Evolutionary conservation across 345 rosid genomes (phyloP).

Genomic region (Brassica rapa): DNA sequence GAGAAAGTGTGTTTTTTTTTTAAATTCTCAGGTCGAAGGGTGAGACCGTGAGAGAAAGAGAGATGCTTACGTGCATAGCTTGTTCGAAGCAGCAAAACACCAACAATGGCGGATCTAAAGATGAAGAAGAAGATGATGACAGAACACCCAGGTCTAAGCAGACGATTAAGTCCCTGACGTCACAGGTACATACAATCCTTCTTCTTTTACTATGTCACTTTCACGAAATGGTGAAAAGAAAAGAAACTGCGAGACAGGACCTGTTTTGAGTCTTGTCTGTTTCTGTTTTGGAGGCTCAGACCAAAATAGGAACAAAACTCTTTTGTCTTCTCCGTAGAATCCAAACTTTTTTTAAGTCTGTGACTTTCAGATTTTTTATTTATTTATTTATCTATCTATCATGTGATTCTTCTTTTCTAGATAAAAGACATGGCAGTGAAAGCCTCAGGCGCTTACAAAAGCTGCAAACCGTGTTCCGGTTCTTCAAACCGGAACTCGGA

Average conservation of each 20-base stretch:
- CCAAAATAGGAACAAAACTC: not conserved
- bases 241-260: constrained; percentile 4
- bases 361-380: not conserved
- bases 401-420: constrained; percentile 41
- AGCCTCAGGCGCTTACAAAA: constrained; percentile 89
- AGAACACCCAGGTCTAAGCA: constrained; percentile 78
- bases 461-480: constrained; percentile 87
- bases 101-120: constrained; percentile 59
- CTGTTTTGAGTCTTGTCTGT: constrained; percentile 6
- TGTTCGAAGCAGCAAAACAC: constrained; percentile 71
- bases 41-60: not conserved
- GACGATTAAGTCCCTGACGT: constrained; percentile 67
- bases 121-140: constrained; percentile 55
- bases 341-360: not conserved
- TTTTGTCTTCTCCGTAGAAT: not conserved
- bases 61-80: constrained; percentile 89
- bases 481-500: constrained; percentile 67
- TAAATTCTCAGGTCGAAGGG: constrained; percentile 9
- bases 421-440: constrained; percentile 92
- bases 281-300: not conserved
- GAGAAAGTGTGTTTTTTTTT: not conserved
- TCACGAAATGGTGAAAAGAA: not conserved
- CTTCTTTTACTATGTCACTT: not conserved
- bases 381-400: not conserved
- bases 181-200: constrained; percentile 57